phyloP scores from a whole-genome alignment of 371 early-diverging fungal species.

The Amoeboaphelidium protococcarum region DNA sequence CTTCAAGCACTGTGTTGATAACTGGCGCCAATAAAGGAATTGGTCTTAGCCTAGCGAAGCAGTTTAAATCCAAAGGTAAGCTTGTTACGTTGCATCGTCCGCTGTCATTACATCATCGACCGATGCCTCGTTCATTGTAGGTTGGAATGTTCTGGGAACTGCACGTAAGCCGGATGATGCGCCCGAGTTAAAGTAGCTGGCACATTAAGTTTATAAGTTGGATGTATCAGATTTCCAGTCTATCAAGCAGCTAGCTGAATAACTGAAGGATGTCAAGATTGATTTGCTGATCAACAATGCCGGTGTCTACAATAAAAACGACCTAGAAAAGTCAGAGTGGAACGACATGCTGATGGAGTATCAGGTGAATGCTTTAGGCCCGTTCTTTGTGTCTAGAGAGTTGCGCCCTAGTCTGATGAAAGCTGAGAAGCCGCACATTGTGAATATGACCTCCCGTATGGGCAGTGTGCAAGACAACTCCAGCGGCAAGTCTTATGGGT shows the following conservation, averaged over 20 bases:
- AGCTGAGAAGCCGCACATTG: not conserved
- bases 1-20: slow-evolving; percentile 2
- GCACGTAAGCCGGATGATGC: not conserved
- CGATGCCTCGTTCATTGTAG: no score
- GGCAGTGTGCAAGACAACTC: slow-evolving; percentile 6
- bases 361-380: slow-evolving; percentile 4
- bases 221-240: not conserved
- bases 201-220: not conserved
- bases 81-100: no score
- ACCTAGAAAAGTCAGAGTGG: not conserved
- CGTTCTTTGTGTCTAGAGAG: slow-evolving; percentile 3
- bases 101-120: no score
- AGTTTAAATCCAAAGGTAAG: not conserved
- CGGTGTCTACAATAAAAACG: slow-evolving; percentile 1
- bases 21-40: slow-evolving; percentile 5
- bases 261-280: not conserved
- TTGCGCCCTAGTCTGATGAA: slow-evolving; percentile 3
- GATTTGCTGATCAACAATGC: slow-evolving; percentile 2
- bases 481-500: slow-evolving; percentile 5
- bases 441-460: slow-evolving; percentile 8
- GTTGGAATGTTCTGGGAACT: not conserved
- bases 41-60: not conserved
- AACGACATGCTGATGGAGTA: slow-evolving; percentile 1
- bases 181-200: not conserved
- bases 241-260: not conserved